phyloP scores from a whole-genome alignment of 75 land plant species.

The Cryptomeria japonica region DNA sequence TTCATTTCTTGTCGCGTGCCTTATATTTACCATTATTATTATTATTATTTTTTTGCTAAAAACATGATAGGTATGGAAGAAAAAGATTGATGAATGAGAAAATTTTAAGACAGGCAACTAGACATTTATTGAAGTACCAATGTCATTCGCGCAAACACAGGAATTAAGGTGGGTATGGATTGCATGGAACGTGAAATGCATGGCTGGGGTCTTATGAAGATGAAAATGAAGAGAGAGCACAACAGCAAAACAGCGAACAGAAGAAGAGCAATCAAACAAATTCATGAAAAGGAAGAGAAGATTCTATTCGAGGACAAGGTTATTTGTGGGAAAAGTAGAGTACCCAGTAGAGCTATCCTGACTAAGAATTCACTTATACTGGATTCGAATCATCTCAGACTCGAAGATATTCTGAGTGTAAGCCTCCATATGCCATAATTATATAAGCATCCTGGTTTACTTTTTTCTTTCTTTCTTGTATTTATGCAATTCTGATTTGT shows the following conservation, averaged over 20 bases:
- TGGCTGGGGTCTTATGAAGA: neutral
- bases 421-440: neutral
- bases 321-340: neutral
- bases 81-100: too few species aligned
- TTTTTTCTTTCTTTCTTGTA: neutral
- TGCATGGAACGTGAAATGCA: neutral
- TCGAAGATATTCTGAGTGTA: constrained; percentile 7
- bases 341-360: neutral
- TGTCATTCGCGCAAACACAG: neutral
- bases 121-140: too few species aligned
- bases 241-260: neutral
- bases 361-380: neutral
- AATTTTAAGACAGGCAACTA: too few species aligned
- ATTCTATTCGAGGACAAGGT: constrained; percentile 1
- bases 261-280: neutral
- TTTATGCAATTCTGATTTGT: neutral
- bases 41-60: too few species aligned
- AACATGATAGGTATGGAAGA: too few species aligned
- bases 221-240: neutral
- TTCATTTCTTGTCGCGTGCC: too few species aligned
- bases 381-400: neutral
- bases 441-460: neutral
- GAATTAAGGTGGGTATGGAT: neutral
- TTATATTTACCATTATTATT: too few species aligned
- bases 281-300: neutral